Evolutionary conservation across 805 yeast species (phyloP).

Genomic region (Lachancea thermotolerans): DNA sequence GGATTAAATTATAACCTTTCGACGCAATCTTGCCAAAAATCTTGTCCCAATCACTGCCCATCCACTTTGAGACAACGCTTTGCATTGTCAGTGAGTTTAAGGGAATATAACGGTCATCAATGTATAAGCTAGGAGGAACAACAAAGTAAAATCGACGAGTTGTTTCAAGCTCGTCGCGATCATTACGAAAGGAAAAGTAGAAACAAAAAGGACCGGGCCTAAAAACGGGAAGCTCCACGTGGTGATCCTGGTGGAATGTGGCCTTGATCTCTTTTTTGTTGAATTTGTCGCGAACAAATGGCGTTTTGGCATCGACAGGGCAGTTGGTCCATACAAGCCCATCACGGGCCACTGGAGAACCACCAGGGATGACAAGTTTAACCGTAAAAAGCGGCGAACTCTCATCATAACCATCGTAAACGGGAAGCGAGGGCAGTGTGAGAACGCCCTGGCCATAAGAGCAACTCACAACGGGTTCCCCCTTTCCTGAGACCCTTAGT

Average conservation of each 20-base stretch:
- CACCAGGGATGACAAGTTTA: slow-evolving; percentile 63
- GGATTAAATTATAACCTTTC: slow-evolving; percentile 93
- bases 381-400: slow-evolving; percentile 45
- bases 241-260: slow-evolving; percentile 59
- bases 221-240: slow-evolving; percentile 53
- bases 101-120: slow-evolving; percentile 52
- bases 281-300: slow-evolving; percentile 53
- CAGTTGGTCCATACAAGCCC: slow-evolving; percentile 72
- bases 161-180: slow-evolving; percentile 32
- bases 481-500: slow-evolving; percentile 31
- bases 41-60: slow-evolving; percentile 72
- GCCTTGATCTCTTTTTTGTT: slow-evolving; percentile 43
- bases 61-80: slow-evolving; percentile 86
- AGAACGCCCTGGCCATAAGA: slow-evolving; percentile 34
- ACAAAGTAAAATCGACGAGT: slow-evolving; percentile 66
- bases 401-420: slow-evolving; percentile 29
- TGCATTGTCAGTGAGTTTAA: slow-evolving; percentile 77
- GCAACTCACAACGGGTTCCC: slow-evolving; percentile 30
- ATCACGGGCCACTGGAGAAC: slow-evolving; percentile 61
- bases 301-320: slow-evolving; percentile 39
- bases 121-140: slow-evolving; percentile 67
- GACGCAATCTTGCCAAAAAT: slow-evolving; percentile 53
- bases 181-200: slow-evolving; percentile 52
- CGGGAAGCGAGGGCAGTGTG: slow-evolving; percentile 35
- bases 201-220: slow-evolving; percentile 77